Evolutionary conservation across 2,329 filamentous ascomycete species (phyloP).

Genomic region (Metarhizium guizhouense): DNA sequence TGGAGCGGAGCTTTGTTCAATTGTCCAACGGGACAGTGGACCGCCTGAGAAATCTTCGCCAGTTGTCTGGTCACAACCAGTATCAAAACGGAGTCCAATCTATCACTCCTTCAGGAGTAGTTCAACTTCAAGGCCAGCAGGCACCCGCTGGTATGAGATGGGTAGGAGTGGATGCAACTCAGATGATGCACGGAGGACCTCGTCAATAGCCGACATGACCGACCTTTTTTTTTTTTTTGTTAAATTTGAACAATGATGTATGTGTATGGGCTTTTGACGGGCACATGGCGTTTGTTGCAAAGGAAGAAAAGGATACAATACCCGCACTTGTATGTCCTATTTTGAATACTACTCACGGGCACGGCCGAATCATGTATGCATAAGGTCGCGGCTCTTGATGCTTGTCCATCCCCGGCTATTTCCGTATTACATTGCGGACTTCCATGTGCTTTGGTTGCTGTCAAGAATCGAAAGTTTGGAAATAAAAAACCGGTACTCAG

Average conservation of each 20-base stretch:
- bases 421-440: too few species aligned
- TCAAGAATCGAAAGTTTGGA: not conserved
- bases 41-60: constrained; percentile 30
- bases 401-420: not conserved
- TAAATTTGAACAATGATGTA: not conserved
- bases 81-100: constrained; percentile 17
- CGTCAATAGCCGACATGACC: constrained; percentile 1
- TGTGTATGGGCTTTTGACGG: not conserved
- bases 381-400: not conserved
- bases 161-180: constrained; percentile 34
- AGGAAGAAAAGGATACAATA: not conserved
- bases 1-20: constrained; percentile 44
- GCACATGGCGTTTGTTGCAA: not conserved
- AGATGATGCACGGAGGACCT: constrained; percentile 29
- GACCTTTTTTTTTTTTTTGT: not conserved
- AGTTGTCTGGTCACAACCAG: constrained; percentile 25
- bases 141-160: constrained; percentile 26
- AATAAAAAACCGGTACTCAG: not conserved
- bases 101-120: not conserved
- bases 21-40: constrained; percentile 36
- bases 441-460: not conserved
- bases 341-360: not conserved
- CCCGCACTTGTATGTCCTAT: not conserved
- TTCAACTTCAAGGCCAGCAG: constrained; percentile 15
- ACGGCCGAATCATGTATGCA: not conserved